Evolutionary conservation across 2,329 filamentous ascomycete genomes (phyloP).

Genomic region (Aspergillus fijiensis): DNA sequence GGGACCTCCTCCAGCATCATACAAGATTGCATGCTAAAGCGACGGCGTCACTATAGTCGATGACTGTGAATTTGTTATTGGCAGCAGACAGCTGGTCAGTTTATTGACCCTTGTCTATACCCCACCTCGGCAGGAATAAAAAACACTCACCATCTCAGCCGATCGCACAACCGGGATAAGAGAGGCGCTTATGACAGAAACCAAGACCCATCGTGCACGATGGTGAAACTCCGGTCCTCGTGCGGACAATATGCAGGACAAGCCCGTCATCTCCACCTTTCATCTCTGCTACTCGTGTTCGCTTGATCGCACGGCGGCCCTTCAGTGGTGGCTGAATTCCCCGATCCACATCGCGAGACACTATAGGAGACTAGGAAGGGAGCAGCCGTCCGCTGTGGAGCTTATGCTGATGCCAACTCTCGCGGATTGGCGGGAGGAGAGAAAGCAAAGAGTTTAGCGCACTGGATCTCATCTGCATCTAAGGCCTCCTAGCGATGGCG

Average conservation of each 20-base stretch:
- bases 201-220: background rate
- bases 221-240: background rate
- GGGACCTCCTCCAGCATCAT: too few relatives aligned
- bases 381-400: background rate
- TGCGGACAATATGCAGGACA: background rate
- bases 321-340: background rate
- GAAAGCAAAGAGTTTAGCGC: background rate
- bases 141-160: too few relatives aligned
- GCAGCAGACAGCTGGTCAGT: too few relatives aligned
- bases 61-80: too few relatives aligned
- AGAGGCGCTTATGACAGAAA: background rate
- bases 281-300: background rate
- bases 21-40: too few relatives aligned
- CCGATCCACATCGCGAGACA: background rate
- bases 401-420: background rate
- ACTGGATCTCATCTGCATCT: background rate
- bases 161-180: background rate
- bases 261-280: background rate
- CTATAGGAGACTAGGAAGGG: background rate
- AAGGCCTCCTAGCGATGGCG: background rate
- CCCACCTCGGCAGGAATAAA: too few relatives aligned
- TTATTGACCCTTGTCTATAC: too few relatives aligned
- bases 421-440: background rate
- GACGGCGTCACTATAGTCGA: too few relatives aligned
- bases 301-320: background rate